phyloP scores from a whole-genome alignment of 2,329 filamentous ascomycete genomes.

The Beauveria medogensis region DNA sequence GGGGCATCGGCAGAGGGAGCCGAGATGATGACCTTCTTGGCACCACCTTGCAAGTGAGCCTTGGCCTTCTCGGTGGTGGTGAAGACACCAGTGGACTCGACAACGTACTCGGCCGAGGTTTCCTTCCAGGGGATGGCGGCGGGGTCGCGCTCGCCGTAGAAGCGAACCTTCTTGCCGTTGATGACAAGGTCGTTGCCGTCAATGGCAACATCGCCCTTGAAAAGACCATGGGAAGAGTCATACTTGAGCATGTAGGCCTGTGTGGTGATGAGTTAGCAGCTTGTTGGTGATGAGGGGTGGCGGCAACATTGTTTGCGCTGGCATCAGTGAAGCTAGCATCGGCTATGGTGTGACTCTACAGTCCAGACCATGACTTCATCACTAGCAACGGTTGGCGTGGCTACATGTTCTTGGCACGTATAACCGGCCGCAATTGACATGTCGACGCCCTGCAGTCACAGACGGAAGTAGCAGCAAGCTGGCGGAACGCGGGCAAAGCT shows the following conservation, averaged over 20 bases:
- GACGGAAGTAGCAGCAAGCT: neutral
- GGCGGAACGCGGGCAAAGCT: neutral
- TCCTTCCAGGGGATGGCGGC: constrained; percentile 82
- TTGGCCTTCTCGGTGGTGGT: constrained; percentile 95
- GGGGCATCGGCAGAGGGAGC: constrained; percentile 90
- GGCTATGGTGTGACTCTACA: neutral
- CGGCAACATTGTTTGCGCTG: neutral
- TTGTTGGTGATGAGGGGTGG: neutral
- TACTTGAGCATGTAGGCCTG: constrained; percentile 99
- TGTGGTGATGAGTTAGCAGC: constrained; percentile 8
- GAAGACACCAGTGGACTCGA: constrained; percentile 98
- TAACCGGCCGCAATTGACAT: neutral
- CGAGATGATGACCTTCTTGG: constrained; percentile 96
- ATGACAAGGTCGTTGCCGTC: constrained; percentile 66
- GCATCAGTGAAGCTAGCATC: neutral
- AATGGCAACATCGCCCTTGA: constrained; percentile 84
- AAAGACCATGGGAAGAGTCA: constrained; percentile 91
- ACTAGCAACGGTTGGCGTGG: neutral
- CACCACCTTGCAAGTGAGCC: constrained; percentile 90
- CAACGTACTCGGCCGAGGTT: constrained; percentile 83
- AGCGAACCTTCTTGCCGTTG: constrained; percentile 91
- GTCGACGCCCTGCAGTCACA: neutral
- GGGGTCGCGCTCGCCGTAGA: constrained; percentile 91
- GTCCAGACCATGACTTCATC: neutral
- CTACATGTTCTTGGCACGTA: neutral